phyloP scores from a whole-genome alignment of 1,284 basidiomycete genomes.

The Ustilago lituana region DNA sequence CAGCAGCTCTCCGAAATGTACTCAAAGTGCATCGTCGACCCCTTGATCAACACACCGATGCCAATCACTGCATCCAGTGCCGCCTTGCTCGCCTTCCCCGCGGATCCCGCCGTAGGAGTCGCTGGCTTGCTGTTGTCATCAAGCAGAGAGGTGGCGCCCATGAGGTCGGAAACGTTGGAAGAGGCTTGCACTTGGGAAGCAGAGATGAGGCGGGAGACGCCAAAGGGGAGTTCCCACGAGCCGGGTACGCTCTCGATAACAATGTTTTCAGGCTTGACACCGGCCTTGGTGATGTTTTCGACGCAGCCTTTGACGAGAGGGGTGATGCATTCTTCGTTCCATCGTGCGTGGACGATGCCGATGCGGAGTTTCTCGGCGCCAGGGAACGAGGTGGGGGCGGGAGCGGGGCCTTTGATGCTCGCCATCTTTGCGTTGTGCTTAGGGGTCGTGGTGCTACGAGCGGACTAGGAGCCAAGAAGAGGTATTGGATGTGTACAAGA shows the following conservation, averaged over 20 bases:
- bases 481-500: too few relatives aligned
- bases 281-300: conserved; percentile 79
- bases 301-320: conserved; percentile 82
- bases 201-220: conserved; percentile 72
- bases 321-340: conserved; percentile 88
- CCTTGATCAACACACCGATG: conserved; percentile 97
- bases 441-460: not conserved
- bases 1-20: conserved; percentile 95
- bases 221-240: conserved; percentile 64
- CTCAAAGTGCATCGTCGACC: conserved; percentile 67
- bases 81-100: conserved; percentile 31
- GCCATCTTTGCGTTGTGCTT: conserved; percentile 23
- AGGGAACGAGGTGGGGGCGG: conserved; percentile 62
- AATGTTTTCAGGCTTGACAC: conserved; percentile 90
- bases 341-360: conserved; percentile 69
- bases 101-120: conserved; percentile 5
- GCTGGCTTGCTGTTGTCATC: conserved; percentile 42
- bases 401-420: conserved; percentile 62
- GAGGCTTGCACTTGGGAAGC: conserved; percentile 82
- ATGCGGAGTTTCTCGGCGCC: conserved; percentile 59
- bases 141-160: conserved; percentile 73
- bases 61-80: conserved; percentile 88
- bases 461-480: too few relatives aligned
- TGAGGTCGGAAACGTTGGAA: conserved; percentile 78
- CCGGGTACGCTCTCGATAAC: conserved; percentile 91